Conservation (phyloP, 768 basidiomycete genomes). For the Hygrophorus russula region DNA sequence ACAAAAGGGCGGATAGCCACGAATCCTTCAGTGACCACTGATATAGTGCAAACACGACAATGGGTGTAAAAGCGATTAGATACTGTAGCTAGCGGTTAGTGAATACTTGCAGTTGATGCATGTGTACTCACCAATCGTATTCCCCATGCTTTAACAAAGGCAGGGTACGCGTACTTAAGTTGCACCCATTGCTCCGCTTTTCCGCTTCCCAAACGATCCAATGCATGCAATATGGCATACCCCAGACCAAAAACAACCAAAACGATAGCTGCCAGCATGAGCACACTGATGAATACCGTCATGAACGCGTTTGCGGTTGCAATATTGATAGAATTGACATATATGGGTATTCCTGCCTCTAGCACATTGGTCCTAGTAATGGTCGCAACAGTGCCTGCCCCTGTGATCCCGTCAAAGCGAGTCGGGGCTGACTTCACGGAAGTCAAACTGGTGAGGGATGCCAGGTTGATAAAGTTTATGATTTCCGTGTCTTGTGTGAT, state of each 20-base stretch:
- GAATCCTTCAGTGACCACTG: constrained; percentile 91
- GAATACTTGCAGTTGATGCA: background rate
- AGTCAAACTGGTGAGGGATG: background rate
- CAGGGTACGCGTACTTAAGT: constrained; percentile 24
- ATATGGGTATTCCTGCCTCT: constrained; percentile 74
- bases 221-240: constrained; percentile 30
- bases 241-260: constrained; percentile 39
- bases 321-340: constrained; percentile 65
- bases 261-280: constrained; percentile 58
- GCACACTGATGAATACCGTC: constrained; percentile 67
- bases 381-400: constrained; percentile 40
- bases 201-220: constrained; percentile 16
- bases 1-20: constrained; percentile 73
- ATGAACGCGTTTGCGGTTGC: constrained; percentile 84
- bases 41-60: constrained; percentile 70
- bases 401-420: constrained; percentile 3
- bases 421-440: background rate
- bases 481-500: background rate
- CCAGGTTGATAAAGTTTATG: background rate
- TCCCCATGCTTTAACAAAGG: constrained; percentile 47
- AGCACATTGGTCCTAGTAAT: constrained; percentile 66
- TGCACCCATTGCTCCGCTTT: constrained; percentile 11
- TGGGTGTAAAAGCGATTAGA: constrained; percentile 55
- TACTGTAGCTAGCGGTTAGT: constrained; percentile 25
- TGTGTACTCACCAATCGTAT: constrained; percentile 50